Percentiles rank a stretch among this genome's conserved stretches.
Conservation (phyloP, 1,139 yeast species). For the Blastobotrys indianensis region DNA sequence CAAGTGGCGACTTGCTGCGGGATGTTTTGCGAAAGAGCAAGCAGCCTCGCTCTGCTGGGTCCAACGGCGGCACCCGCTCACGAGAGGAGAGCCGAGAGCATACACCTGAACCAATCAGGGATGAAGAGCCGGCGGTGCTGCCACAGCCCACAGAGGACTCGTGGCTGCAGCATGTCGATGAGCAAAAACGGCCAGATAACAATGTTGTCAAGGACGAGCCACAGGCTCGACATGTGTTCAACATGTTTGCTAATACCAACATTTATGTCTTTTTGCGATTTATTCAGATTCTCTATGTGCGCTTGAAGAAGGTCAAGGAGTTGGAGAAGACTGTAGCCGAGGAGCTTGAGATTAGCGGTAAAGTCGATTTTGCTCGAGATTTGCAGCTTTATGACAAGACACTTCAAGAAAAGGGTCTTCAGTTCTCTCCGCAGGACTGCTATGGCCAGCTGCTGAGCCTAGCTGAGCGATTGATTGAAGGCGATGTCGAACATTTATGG, state of each 20-base stretch:
- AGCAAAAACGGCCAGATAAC: constrained; percentile 18
- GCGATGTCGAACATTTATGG: constrained; percentile 90
- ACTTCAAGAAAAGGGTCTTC: constrained; percentile 72
- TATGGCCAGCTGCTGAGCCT: constrained; percentile 70
- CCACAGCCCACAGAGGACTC: constrained; percentile 16
- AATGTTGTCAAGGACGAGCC: constrained; percentile 14
- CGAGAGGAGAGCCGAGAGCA: constrained; percentile 18
- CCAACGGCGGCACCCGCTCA: constrained; percentile 5
- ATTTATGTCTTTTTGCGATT: constrained; percentile 88
- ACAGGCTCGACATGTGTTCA: constrained; percentile 44
- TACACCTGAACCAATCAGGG: constrained; percentile 17
- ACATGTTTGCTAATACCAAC: constrained; percentile 85
- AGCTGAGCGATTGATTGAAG: constrained; percentile 75
- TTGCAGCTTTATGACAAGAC: constrained; percentile 77
- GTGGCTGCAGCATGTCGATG: constrained; percentile 16
- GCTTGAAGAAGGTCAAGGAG: constrained; percentile 70
- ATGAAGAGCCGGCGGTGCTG: constrained; percentile 3
- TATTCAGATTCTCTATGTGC: constrained; percentile 70
- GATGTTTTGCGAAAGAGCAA: constrained; percentile 68
- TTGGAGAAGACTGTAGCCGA: constrained; percentile 61
- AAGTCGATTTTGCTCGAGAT: constrained; percentile 83
- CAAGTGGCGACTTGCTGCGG: constrained; percentile 53
- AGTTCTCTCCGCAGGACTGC: constrained; percentile 64
- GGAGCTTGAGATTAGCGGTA: constrained; percentile 54
- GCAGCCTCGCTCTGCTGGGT: constrained; percentile 20